phyloP scores from a whole-genome alignment of 805 yeast genomes.

The Starmerella vaccinii region DNA sequence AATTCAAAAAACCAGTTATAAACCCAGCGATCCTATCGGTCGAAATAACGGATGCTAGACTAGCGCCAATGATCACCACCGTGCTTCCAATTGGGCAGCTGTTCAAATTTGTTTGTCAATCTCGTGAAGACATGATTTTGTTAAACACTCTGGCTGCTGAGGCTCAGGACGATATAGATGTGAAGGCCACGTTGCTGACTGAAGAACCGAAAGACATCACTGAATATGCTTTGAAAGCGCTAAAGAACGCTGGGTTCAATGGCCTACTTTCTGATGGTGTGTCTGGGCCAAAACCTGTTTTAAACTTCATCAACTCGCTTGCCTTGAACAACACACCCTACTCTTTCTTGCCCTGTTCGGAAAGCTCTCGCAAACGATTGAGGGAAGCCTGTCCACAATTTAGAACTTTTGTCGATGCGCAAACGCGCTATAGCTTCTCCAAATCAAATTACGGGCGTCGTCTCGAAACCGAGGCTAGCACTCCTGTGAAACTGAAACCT shows the following conservation, averaged over 20 bases:
- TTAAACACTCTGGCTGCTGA: slow-evolving; percentile 39
- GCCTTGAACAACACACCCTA: slow-evolving; percentile 51
- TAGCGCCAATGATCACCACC: slow-evolving; percentile 49
- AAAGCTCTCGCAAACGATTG: background rate
- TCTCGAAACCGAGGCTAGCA: slow-evolving; percentile 1
- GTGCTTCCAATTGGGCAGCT: slow-evolving; percentile 45
- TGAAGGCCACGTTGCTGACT: slow-evolving; percentile 2
- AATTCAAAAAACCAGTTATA: slow-evolving; percentile 38
- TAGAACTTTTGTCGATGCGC: slow-evolving; percentile 2
- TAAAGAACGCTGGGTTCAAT: slow-evolving; percentile 57
- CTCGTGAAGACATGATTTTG: slow-evolving; percentile 40
- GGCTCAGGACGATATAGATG: slow-evolving; percentile 23
- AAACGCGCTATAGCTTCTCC: background rate
- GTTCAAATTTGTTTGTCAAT: slow-evolving; percentile 53
- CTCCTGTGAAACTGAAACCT: background rate
- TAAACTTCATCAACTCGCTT: slow-evolving; percentile 30
- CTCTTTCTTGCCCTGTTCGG: slow-evolving; percentile 35
- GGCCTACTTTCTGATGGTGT: slow-evolving; percentile 66
- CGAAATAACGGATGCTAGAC: slow-evolving; percentile 39
- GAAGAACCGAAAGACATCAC: slow-evolving; percentile 21
- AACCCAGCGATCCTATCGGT: slow-evolving; percentile 71
- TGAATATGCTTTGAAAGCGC: slow-evolving; percentile 33
- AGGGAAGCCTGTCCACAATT: background rate
- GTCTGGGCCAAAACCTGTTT: slow-evolving; percentile 60
- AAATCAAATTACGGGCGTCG: slow-evolving; percentile 12